phyloP scores from a whole-genome alignment of 371 early-diverging fungal species.

The Neoconidiobolus thromboides region DNA sequence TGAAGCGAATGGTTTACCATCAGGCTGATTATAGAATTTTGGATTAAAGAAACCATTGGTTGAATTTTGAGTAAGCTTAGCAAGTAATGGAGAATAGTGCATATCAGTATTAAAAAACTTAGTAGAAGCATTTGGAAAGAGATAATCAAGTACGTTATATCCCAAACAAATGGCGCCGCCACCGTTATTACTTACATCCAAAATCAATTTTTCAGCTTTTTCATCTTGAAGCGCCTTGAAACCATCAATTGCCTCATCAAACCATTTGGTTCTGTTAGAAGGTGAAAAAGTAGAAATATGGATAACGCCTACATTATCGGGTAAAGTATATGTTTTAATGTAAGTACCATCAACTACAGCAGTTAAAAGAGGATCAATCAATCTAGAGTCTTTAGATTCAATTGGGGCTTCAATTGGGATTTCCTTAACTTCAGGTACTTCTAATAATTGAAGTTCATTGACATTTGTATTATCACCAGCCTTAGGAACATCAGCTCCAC shows the following conservation, averaged over 20 bases:
- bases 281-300: background rate
- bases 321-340: background rate
- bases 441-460: background rate
- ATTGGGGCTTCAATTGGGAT: no score
- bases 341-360: background rate
- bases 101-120: slow-evolving; percentile 1
- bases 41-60: background rate
- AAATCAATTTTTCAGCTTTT: slow-evolving; percentile 11
- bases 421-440: background rate
- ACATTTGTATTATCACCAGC: background rate
- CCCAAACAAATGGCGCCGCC: slow-evolving; percentile 18
- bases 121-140: slow-evolving; percentile 9
- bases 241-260: slow-evolving; percentile 7
- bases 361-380: background rate
- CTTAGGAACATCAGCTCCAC: background rate
- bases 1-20: background rate
- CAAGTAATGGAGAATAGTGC: background rate
- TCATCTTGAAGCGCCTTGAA: slow-evolving; percentile 10
- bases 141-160: slow-evolving; percentile 14
- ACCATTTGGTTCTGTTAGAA: background rate
- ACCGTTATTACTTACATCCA: slow-evolving; percentile 16
- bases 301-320: background rate
- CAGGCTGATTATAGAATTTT: background rate
- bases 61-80: background rate
- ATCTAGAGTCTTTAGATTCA: no score